phyloP scores from a whole-genome alignment of 257 asterid species.

The Forsythia viridissima region DNA sequence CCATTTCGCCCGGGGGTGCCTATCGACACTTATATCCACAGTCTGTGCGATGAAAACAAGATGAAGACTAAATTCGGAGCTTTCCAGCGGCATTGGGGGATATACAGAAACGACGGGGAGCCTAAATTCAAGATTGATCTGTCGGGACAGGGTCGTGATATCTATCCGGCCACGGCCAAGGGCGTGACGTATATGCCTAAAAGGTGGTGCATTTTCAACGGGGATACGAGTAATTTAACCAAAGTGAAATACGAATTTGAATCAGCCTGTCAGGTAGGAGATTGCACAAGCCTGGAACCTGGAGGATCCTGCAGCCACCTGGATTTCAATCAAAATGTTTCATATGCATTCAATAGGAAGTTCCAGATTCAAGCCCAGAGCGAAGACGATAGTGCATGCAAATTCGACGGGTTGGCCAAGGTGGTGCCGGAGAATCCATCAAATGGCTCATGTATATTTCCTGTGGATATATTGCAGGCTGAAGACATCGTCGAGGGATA shows the following conservation, averaged over 20 bases:
- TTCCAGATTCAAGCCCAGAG: conserved; percentile 42
- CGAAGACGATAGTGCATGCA: conserved; percentile 20
- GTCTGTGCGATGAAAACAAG: conserved; percentile 45
- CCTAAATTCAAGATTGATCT: conserved; percentile 61
- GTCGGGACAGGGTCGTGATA: conserved; percentile 34
- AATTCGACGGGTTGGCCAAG: conserved; percentile 33
- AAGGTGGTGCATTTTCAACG: conserved; percentile 41
- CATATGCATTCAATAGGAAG: conserved; percentile 53
- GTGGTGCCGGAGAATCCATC: conserved; percentile 39
- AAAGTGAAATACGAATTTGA: background rate
- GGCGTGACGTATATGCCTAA: conserved; percentile 34
- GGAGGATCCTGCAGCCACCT: conserved; percentile 50
- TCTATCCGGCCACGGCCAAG: conserved; percentile 41
- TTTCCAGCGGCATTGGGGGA: conserved; percentile 61
- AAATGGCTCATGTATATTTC: conserved; percentile 12
- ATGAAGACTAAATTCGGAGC: background rate
- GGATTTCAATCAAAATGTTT: conserved; percentile 23
- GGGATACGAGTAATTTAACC: background rate
- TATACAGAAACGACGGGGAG: conserved; percentile 46
- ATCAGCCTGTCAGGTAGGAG: conserved; percentile 27
- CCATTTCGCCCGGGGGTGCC: conserved; percentile 37
- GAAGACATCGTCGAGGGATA: background rate
- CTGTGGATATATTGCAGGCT: conserved; percentile 26
- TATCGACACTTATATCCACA: conserved; percentile 37
- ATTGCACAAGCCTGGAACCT: conserved; percentile 40